Conservation (phyloP, 1,284 basidiomycete genomes). For the Irpex sp. region DNA sequence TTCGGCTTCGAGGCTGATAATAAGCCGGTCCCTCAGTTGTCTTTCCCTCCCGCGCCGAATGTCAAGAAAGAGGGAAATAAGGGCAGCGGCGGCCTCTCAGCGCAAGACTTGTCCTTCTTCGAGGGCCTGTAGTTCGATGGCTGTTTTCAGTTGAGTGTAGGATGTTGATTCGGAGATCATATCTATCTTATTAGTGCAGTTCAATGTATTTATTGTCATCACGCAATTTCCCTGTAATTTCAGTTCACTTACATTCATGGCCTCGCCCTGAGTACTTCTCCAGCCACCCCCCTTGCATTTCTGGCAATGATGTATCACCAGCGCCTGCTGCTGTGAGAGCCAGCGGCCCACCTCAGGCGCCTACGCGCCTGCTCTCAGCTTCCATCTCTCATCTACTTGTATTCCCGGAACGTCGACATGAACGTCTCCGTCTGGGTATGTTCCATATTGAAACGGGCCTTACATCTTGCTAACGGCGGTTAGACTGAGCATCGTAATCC, state of each 20-base stretch:
- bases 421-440: not conserved
- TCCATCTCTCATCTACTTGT: not conserved
- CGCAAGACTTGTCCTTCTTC: conserved; percentile 75
- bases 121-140: conserved; percentile 46
- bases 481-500: conserved; percentile 81
- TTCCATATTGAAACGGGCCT: not conserved
- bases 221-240: not conserved
- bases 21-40: not conserved
- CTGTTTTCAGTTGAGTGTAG: not conserved
- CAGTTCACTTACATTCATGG: no score
- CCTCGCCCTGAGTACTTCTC: no score
- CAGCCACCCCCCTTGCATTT: no score
- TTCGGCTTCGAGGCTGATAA: not conserved
- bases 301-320: no score
- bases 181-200: not conserved
- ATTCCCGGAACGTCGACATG: not conserved
- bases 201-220: not conserved
- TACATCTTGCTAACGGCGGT: not conserved
- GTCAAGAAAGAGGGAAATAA: conserved; percentile 20
- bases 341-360: not conserved
- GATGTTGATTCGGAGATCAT: not conserved
- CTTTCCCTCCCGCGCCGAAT: not conserved
- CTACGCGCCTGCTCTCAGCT: not conserved
- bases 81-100: conserved; percentile 45
- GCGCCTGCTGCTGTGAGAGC: no score